Evolutionary conservation across 441 rosid genomes (phyloP).

Genomic region (Populus hybrid): DNA sequence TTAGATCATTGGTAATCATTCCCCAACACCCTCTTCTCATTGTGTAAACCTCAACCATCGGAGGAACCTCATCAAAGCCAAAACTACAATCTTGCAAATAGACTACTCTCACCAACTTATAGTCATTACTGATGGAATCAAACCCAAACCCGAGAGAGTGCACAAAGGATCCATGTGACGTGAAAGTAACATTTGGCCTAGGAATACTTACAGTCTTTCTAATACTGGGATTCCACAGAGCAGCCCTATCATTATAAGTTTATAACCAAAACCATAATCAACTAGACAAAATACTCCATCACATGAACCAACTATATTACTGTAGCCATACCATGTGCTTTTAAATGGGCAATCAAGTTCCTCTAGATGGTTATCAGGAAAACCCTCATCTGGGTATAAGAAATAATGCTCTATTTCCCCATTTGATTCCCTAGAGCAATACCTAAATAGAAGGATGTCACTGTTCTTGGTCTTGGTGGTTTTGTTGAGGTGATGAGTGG

Average conservation of each 20-base stretch:
- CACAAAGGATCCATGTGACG: neutral
- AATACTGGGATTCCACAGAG: neutral
- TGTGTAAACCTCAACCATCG: neutral
- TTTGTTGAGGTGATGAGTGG: neutral
- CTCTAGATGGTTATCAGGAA: neutral
- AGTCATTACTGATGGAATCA: conserved; percentile 5
- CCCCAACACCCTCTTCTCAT: neutral
- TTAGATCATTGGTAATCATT: neutral
- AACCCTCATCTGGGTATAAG: neutral
- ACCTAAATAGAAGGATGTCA: neutral
- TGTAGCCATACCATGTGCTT: fast-evolving
- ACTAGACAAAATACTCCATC: neutral
- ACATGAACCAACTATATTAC: neutral
- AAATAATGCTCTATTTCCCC: neutral
- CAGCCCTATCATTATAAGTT: neutral
- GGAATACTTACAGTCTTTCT: neutral
- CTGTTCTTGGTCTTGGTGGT: neutral
- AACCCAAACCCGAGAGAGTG: neutral
- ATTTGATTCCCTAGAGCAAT: too few species aligned
- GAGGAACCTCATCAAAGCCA: neutral
- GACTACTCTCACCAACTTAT: conserved; percentile 2
- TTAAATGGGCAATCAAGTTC: conserved; percentile 2
- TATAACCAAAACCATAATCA: neutral
- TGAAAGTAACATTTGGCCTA: neutral
- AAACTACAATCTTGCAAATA: neutral